Evolutionary conservation across 2,329 filamentous ascomycete species (phyloP).

Genomic region (Pezicula neosporulosa): DNA sequence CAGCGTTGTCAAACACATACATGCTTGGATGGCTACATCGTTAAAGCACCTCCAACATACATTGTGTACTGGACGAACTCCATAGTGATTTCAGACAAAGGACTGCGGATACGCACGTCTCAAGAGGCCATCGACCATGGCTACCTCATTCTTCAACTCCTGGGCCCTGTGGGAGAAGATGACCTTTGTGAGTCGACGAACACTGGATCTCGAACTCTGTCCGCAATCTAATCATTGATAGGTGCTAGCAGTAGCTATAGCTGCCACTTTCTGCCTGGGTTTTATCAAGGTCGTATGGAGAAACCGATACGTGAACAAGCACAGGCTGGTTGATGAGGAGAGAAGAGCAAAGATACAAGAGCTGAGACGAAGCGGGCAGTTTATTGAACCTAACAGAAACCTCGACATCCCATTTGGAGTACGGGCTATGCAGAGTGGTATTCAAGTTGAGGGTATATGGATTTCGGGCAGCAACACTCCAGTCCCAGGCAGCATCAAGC

Average conservation of each 20-base stretch:
- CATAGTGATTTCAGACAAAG: too few relatives aligned
- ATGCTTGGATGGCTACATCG: too few relatives aligned
- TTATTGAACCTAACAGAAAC: slow-evolving; percentile 27
- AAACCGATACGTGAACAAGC: slow-evolving; percentile 50
- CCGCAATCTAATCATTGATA: slow-evolving; percentile 30
- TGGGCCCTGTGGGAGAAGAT: slow-evolving; percentile 89
- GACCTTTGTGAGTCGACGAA: slow-evolving; percentile 67
- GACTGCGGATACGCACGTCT: too few relatives aligned
- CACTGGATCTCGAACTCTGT: background rate
- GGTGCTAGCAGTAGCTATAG: slow-evolving; percentile 71
- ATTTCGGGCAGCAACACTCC: slow-evolving; percentile 36
- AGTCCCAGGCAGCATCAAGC: slow-evolving; percentile 17
- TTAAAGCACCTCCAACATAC: background rate
- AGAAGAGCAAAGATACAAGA: slow-evolving; percentile 52
- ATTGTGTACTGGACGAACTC: background rate
- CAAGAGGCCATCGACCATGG: too few relatives aligned
- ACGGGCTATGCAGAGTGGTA: slow-evolving; percentile 76
- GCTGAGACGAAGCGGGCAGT: slow-evolving; percentile 49
- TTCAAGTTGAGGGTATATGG: slow-evolving; percentile 85
- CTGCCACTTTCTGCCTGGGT: slow-evolving; percentile 65
- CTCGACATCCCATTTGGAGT: slow-evolving; percentile 81
- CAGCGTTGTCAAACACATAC: background rate
- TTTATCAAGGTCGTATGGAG: slow-evolving; percentile 64
- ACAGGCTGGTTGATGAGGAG: slow-evolving; percentile 64
- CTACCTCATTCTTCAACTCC: slow-evolving; percentile 53